Base-by-base conservation (phyloP, 352 stramenopile species). In the Phytophthora podocarpi region DNA sequence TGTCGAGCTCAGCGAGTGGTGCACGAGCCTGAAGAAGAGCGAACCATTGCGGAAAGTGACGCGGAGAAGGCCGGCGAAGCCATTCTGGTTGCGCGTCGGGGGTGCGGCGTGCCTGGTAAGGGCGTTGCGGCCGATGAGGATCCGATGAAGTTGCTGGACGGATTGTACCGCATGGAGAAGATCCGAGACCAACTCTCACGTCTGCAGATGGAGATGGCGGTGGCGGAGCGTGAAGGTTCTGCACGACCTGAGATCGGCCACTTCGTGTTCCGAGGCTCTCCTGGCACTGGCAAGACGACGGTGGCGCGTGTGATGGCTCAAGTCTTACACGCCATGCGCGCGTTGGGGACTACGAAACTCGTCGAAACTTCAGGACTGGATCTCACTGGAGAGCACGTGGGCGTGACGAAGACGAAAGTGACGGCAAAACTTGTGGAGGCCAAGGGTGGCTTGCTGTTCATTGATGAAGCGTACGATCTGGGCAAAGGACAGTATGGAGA, bases 381-480 rank as follows among this genome's bases (percentile, higher is more conserved):
- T 48, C 67, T 98, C 6, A 95, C 96, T 0, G 93, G 92, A 58
- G 82, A 94, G 37, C 97, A 93, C 37, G 41, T 98, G 35, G 91
- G 90, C 5, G 87, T 96, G 11, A 98, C 94, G 2, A 91, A 97
- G 51, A 85, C 80, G 28, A 95, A 93, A 52, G 95, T 96, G 2
- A 80, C 81, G 18, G 76, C 85, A 13, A 85, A 98, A 26, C 65
- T 98, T 4, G 86, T 92, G 2, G 78, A 97, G 56, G 95, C 94
- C 0, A 82, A 86, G 16, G 96, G 95, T 11, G 94, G 89, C 16
- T 80, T 99, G 39, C 62, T 98, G 5, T 98, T 98, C 52, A 88
- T 98, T 31, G 87, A 98, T 66, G 95, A 98, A 63, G 86, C 91
- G 1, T 98, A 98, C 64, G 93, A 90, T 18, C 58, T 98, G 6